These are phyloP conservation scores for Dothideomycetes sp. DNA, from an alignment of 2,329 filamentous ascomycete species.

Conservation along the genomic window DNA sequence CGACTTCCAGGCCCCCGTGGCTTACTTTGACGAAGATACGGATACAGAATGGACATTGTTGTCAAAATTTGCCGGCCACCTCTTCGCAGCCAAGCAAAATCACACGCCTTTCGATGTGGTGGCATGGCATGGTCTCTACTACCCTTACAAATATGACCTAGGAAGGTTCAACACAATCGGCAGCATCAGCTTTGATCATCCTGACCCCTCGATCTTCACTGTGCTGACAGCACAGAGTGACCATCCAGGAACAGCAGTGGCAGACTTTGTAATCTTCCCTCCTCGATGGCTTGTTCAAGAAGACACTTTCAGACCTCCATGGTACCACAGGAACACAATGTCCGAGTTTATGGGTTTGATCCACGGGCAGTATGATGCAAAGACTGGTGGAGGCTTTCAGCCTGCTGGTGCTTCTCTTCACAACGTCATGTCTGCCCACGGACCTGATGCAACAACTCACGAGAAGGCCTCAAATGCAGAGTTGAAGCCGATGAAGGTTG, in stretches of 20 bases:
- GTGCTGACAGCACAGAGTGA: slow-evolving; percentile 53
- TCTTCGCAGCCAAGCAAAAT: slow-evolving; percentile 49
- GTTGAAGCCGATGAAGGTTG: slow-evolving; percentile 46
- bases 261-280: slow-evolving; percentile 64
- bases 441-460: slow-evolving; percentile 47
- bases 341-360: slow-evolving; percentile 55
- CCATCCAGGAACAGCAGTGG: slow-evolving; percentile 44
- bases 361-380: slow-evolving; percentile 47
- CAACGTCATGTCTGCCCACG: slow-evolving; percentile 32
- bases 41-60: slow-evolving; percentile 46
- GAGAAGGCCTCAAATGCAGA: slow-evolving; percentile 46
- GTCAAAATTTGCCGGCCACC: slow-evolving; percentile 50
- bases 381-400: slow-evolving; percentile 45
- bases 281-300: slow-evolving; percentile 48
- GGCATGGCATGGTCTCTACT: slow-evolving; percentile 62
- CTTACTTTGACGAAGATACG: slow-evolving; percentile 45
- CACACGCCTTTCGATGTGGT: slow-evolving; percentile 63
- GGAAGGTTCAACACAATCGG: slow-evolving; percentile 48
- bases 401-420: slow-evolving; percentile 48
- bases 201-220: slow-evolving; percentile 56
- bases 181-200: slow-evolving; percentile 50
- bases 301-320: slow-evolving; percentile 60
- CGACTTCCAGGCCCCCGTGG: slow-evolving; percentile 54
- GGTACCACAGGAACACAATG: slow-evolving; percentile 61
- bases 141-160: slow-evolving; percentile 47